Percentiles rank a stretch among this genome's conserved stretches.
Conservation (phyloP, 331 rosid genomes). For the Acacia concinna region DNA sequence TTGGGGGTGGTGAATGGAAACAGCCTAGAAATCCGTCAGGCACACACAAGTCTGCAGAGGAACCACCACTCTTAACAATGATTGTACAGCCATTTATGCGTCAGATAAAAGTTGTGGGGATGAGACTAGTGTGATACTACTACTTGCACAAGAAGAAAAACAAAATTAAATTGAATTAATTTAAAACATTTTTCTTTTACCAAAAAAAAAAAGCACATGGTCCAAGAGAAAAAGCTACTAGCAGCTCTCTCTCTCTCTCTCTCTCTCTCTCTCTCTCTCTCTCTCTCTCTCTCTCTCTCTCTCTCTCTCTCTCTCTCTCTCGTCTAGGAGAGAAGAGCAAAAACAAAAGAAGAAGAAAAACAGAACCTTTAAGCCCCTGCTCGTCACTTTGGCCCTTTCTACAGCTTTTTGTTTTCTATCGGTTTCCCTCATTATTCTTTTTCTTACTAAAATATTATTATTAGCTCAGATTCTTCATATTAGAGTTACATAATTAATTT, state of each 20-base stretch:
- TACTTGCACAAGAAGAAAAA: not conserved
- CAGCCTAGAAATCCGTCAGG: conserved; percentile 25
- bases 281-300: no score
- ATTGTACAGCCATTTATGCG: conserved; percentile 47
- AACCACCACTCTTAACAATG: conserved; percentile 45
- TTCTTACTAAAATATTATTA: no score
- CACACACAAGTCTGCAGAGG: conserved; percentile 27
- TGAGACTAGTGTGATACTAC: conserved; percentile 13
- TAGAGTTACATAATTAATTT: no score
- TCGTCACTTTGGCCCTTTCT: conserved; percentile 42
- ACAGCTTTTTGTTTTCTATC: conserved; percentile 32
- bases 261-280: no score
- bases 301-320: no score
- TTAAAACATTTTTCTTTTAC: no score
- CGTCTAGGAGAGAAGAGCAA: not conserved
- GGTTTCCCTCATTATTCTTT: not conserved
- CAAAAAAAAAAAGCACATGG: conserved; percentile 44
- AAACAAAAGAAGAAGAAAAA: not conserved
- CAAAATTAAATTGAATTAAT: no score
- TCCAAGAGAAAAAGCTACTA: conserved; percentile 37
- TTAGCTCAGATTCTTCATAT: no score
- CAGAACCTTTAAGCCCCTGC: conserved; percentile 31
- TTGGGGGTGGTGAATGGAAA: conserved; percentile 13
- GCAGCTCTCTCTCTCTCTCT: no score
- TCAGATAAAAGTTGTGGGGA: conserved; percentile 42